Percentiles rank a stretch among this genome's conserved stretches.
Conservation (phyloP, 2,329 filamentous ascomycete species). For the Parascedosporium putredinis region DNA sequence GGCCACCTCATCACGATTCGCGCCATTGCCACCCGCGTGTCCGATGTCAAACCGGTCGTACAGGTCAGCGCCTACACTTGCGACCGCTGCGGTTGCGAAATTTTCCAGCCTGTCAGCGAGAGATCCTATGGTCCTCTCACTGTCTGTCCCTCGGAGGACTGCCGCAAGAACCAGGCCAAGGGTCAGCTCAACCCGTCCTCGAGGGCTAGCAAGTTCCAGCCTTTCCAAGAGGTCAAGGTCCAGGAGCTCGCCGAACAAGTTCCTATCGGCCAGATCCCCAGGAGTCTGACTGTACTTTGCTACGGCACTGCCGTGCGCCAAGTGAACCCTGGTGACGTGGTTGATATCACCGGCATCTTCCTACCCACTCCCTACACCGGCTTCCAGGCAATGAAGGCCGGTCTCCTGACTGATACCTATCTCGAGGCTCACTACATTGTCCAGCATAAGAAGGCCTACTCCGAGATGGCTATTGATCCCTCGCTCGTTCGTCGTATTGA, state of each 20-base stretch:
- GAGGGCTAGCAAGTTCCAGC: constrained; percentile 91
- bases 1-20: constrained; percentile 89
- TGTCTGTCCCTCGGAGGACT: constrained; percentile 83
- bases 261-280: constrained; percentile 91
- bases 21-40: constrained; percentile 89
- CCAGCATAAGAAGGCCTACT: constrained; percentile 98
- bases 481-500: constrained; percentile 75
- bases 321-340: constrained; percentile 86
- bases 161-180: constrained; percentile 80
- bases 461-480: constrained; percentile 77
- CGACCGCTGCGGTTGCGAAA: constrained; percentile 90
- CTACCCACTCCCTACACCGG: constrained; percentile 97
- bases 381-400: constrained; percentile 92
- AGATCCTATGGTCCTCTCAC: constrained; percentile 84
- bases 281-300: constrained; percentile 81
- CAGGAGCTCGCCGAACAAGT: constrained; percentile 99
- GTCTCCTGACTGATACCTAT: constrained; percentile 94
- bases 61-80: constrained; percentile 97
- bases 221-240: constrained; percentile 97
- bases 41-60: constrained; percentile 95
- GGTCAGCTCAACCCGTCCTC: constrained; percentile 90
- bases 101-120: constrained; percentile 89
- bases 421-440: constrained; percentile 86
- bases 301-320: constrained; percentile 77
- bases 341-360: constrained; percentile 92